These are phyloP conservation scores for Ustilago tritici DNA, from an alignment of 1,284 basidiomycete species.

Conservation along the genomic window DNA sequence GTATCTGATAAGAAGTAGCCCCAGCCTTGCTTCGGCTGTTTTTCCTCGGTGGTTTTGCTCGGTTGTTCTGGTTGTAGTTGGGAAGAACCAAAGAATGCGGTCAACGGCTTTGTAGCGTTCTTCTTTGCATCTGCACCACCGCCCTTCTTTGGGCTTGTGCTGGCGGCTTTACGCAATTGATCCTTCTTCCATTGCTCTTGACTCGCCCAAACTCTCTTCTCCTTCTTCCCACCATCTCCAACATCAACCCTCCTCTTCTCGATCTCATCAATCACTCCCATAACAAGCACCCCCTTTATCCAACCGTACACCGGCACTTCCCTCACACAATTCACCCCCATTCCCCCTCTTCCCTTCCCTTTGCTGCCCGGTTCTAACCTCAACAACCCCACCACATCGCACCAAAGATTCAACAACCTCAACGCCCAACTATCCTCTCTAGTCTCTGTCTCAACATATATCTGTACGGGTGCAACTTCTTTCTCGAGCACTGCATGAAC, in stretches of 20 bases:
- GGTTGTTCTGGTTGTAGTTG: background rate
- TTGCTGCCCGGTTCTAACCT: conserved; percentile 11
- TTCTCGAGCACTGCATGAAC: conserved; percentile 85
- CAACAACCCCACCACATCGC: conserved; percentile 23
- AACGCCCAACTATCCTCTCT: conserved; percentile 81
- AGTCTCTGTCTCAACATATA: conserved; percentile 72
- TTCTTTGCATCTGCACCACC: background rate
- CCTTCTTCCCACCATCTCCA: background rate
- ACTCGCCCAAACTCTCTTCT: conserved; percentile 27
- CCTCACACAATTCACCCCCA: conserved; percentile 30
- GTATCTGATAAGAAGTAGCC: conserved; percentile 57
- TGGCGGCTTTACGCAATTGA: conserved; percentile 18
- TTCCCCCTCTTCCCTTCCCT: conserved; percentile 13
- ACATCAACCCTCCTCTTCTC: conserved; percentile 13
- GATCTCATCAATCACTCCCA: conserved; percentile 66
- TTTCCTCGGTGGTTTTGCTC: background rate
- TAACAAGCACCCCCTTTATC: conserved; percentile 55
- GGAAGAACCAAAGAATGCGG: conserved; percentile 26
- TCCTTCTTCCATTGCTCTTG: conserved; percentile 59
- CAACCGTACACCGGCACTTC: conserved; percentile 65
- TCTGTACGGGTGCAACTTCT: conserved; percentile 76
- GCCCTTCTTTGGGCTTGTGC: background rate
- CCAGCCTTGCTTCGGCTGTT: conserved; percentile 11
- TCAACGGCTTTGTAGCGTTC: conserved; percentile 4
- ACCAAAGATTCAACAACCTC: conserved; percentile 72